phyloP scores from a whole-genome alignment of 179 eudicot genomes.

The Amaranthus tricolor region DNA sequence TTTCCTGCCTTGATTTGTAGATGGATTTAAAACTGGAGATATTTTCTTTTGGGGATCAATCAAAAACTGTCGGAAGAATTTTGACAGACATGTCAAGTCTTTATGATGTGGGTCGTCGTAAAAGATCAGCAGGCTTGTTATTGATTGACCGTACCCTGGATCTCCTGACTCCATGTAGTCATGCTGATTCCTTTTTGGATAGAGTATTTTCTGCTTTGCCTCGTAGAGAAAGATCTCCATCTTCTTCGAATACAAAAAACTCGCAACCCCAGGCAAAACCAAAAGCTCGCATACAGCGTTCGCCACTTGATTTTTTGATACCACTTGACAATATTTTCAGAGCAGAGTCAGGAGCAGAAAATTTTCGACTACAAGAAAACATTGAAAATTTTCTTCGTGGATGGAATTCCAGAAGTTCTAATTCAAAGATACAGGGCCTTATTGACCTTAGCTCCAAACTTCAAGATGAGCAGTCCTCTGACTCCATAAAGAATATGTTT shows the following conservation, averaged over 20 bases:
- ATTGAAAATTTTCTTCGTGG: slow-evolving; percentile 73
- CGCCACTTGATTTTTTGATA: slow-evolving; percentile 73
- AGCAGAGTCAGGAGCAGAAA: slow-evolving; percentile 38
- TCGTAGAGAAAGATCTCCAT: slow-evolving; percentile 46
- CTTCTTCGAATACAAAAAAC: slow-evolving; percentile 35
- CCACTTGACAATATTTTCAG: slow-evolving; percentile 53
- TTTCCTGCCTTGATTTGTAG: slow-evolving; percentile 41
- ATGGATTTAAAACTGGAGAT: slow-evolving; percentile 96
- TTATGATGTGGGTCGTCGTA: slow-evolving; percentile 96
- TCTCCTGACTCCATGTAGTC: slow-evolving; percentile 90
- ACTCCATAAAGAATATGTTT: slow-evolving; percentile 35
- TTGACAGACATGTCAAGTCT: slow-evolving; percentile 98
- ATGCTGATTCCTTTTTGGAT: slow-evolving; percentile 88
- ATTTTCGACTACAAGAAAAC: slow-evolving; percentile 52
- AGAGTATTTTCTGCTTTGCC: slow-evolving; percentile 76
- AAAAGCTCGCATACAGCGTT: slow-evolving; percentile 46
- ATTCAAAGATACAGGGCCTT: slow-evolving; percentile 44
- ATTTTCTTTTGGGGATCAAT: slow-evolving; percentile 89
- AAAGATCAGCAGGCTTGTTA: slow-evolving; percentile 82
- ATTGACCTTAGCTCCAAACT: slow-evolving; percentile 43
- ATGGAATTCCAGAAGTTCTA: slow-evolving; percentile 58
- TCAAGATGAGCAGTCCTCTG: slow-evolving; percentile 32
- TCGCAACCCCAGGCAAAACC: slow-evolving; percentile 51
- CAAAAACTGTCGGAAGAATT: slow-evolving; percentile 83
- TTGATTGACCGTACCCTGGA: slow-evolving; percentile 90